These are phyloP conservation scores for Marchantia polymorpha DNA, from an alignment of 225 moss, liverwort and hornwort genomes.

Conservation along the genomic window DNA sequence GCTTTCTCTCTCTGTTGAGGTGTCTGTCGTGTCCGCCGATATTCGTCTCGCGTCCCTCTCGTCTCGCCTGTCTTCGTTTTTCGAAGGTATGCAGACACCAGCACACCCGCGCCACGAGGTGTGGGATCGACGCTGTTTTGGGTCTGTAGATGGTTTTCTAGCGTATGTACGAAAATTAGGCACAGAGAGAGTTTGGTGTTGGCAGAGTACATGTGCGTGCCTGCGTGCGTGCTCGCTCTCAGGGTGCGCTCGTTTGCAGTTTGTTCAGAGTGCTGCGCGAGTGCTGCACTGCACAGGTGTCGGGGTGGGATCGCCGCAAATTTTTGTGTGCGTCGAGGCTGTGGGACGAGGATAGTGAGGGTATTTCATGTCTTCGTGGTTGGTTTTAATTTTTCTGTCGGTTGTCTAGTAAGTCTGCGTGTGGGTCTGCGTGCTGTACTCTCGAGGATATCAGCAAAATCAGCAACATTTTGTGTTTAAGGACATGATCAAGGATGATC, in stretches of 20 bases:
- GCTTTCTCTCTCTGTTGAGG: neutral
- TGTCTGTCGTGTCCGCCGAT: neutral
- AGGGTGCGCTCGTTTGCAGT: neutral
- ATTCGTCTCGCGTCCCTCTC: neutral
- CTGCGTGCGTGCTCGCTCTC: neutral
- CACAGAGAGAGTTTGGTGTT: neutral
- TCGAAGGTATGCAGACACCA: neutral
- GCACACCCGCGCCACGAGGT: neutral
- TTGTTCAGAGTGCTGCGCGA: neutral
- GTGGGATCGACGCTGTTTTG: neutral
- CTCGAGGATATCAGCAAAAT: neutral
- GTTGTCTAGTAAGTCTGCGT: neutral
- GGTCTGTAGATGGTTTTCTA: neutral
- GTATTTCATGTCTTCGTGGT: neutral
- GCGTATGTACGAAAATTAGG: neutral
- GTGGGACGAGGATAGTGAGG: neutral
- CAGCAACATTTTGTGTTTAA: neutral
- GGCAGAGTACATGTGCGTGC: neutral
- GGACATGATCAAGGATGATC: neutral
- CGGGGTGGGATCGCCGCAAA: slow-evolving; percentile 7
- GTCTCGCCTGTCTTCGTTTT: neutral
- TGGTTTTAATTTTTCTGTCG: neutral
- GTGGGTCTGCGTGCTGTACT: slow-evolving; percentile 2
- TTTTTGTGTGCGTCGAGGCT: neutral
- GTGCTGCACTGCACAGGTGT: neutral